Conservation (phyloP, 2,329 filamentous ascomycete species). For the Colletotrichum acutatum region DNA sequence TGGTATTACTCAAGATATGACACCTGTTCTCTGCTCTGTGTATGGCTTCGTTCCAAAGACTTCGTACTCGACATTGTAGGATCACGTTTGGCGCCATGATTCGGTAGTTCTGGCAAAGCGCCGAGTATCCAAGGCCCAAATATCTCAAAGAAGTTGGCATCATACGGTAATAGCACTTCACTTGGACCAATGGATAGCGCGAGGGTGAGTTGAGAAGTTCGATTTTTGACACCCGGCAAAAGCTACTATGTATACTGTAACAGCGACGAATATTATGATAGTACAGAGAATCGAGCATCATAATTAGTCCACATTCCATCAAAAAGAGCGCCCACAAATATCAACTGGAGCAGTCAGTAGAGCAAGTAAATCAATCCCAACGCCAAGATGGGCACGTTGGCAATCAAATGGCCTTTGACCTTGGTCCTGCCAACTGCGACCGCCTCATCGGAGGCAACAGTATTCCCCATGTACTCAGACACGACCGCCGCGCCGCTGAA, state of each 20-base stretch:
- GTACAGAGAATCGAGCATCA: not conserved
- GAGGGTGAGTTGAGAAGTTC: not conserved
- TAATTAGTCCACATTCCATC: not conserved
- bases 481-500: constrained; percentile 26
- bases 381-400: constrained; percentile 22
- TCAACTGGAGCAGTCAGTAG: not conserved
- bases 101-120: not conserved
- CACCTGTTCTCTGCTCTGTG: not conserved
- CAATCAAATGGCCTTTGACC: constrained; percentile 17
- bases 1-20: not conserved
- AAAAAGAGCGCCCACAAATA: not conserved
- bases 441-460: constrained; percentile 3
- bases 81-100: not conserved
- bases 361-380: constrained; percentile 9
- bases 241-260: not conserved
- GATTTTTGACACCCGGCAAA: not conserved
- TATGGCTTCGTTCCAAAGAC: not conserved
- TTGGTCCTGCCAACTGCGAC: constrained; percentile 19
- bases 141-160: not conserved
- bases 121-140: not conserved
- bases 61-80: not conserved
- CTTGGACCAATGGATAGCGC: too few species aligned
- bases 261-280: not conserved
- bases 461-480: constrained; percentile 11
- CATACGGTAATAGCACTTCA: too few species aligned